These are phyloP conservation scores for Candida insectorum DNA, from an alignment of 805 yeast species.

Conservation along the genomic window DNA sequence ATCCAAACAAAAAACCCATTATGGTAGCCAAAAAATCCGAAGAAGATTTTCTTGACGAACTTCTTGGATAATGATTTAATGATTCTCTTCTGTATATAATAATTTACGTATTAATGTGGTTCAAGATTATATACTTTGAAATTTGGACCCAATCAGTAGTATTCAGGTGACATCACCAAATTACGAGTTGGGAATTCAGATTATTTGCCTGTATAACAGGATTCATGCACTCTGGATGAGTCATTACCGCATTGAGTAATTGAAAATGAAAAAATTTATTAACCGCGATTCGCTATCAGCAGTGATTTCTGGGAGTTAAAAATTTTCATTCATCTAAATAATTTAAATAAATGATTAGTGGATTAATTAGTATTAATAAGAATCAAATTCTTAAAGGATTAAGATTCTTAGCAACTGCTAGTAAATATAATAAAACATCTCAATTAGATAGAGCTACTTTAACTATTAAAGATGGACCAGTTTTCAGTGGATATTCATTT, in stretches of 20 bases:
- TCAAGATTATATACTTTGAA: no score
- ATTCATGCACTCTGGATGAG: conserved; percentile 6
- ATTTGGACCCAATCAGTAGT: no score
- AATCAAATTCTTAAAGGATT: background rate
- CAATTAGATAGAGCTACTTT: conserved; percentile 78
- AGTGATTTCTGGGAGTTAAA: conserved; percentile 4
- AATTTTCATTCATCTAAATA: background rate
- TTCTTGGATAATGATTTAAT: conserved; percentile 7
- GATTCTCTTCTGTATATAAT: background rate
- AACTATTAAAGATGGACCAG: conserved; percentile 89
- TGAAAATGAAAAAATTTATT: conserved; percentile 8
- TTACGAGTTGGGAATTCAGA: no score
- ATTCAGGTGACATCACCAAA: no score
- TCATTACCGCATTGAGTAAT: conserved; percentile 10
- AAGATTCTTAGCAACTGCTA: conserved; percentile 34
- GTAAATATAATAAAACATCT: conserved; percentile 34
- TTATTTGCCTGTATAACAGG: no score
- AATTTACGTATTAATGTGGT: background rate
- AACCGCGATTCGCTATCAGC: conserved; percentile 37
- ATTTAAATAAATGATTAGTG: background rate
- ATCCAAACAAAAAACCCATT: background rate
- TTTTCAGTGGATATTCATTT: conserved; percentile 88
- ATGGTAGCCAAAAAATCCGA: background rate
- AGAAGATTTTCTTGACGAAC: conserved; percentile 11
- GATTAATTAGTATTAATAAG: background rate